Evolutionary conservation across 2,329 filamentous ascomycete species (phyloP), one percentile per base, ranked within the genome.

Genomic region (Lachnellula arida): DNA sequence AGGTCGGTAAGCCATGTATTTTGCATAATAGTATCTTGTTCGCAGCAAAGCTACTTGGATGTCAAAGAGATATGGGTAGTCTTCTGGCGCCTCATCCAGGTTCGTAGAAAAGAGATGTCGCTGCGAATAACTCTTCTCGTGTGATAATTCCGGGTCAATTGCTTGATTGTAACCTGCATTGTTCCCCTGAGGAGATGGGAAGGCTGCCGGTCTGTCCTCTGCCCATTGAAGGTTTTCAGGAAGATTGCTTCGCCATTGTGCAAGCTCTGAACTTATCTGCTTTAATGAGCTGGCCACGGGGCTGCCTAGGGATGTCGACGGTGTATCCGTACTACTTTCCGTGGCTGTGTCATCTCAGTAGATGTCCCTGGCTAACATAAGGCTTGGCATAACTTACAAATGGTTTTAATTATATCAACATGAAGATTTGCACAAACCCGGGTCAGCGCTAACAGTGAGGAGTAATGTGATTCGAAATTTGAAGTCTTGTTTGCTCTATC

Each of bases 1-100:
- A 0, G 82, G 81, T 11, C 80, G 75, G 65, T 83, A 76, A 56
- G 84, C 75, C 55, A 84, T 74, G 63, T 80, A 81, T 54, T 81
- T 81, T 22, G 77, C 76, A 61, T 82, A 81, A 67, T 81, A 83
- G 66, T 82, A 85, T 48, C 79, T 74, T 5, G 80, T 82, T 46
- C 81, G 77, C 8, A 85, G 72, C 11, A 82, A 69, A 2, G 81
- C 81, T 7, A 79, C 75, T 56, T 84, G 79, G 35, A 85, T 72
- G 62, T 84, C 81, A 56, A 80, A 74, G 15, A 76, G 76, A 63
- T 78, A 81, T 14, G 74, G 74, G 64, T 82, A 81, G 22, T 71
- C 72, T 9, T 70, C 68, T 1, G 76, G 75, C 3, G 75, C 68
- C 1, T 62, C 63, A 53, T 76, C 73, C 53, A 81, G 70, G 60